Conservation (phyloP, 352 stramenopile species). For the Pythium dissimile region DNA sequence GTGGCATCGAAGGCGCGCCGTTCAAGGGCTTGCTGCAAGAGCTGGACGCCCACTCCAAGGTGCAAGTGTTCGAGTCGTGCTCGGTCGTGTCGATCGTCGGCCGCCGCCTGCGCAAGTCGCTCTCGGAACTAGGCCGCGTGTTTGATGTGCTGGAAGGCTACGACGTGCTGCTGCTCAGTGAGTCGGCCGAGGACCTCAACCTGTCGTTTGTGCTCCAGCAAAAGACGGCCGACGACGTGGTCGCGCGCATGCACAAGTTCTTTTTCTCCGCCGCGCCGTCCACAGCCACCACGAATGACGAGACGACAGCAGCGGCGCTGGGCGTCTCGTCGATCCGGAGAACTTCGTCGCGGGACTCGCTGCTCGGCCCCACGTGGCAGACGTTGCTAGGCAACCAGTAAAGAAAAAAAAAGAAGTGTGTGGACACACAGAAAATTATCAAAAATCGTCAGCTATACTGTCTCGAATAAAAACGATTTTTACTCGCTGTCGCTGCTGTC, state of each 20-base stretch:
- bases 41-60: slow-evolving; percentile 66
- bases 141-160: slow-evolving; percentile 84
- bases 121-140: slow-evolving; percentile 79
- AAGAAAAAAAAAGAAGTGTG: too few species aligned
- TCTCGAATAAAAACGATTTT: slow-evolving; percentile 1
- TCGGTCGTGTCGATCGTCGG: slow-evolving; percentile 88
- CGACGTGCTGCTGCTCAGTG: slow-evolving; percentile 80
- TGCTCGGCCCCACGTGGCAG: slow-evolving; percentile 72
- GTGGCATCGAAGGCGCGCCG: slow-evolving; percentile 57
- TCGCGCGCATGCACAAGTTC: slow-evolving; percentile 74
- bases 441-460: neutral
- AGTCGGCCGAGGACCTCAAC: slow-evolving; percentile 88
- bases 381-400: slow-evolving; percentile 29
- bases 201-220: slow-evolving; percentile 87
- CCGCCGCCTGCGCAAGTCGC: slow-evolving; percentile 69
- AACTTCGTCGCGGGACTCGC: slow-evolving; percentile 60
- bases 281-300: too few species aligned
- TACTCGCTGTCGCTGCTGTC: slow-evolving; percentile 71
- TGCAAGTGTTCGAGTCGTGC: slow-evolving; percentile 77
- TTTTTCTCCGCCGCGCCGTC: slow-evolving; percentile 53
- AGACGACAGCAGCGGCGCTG: neutral
- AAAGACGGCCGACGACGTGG: slow-evolving; percentile 69
- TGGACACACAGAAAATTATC: neutral
- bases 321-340: slow-evolving; percentile 36
- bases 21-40: slow-evolving; percentile 67